Conservation (phyloP, 2,329 filamentous ascomycete genomes). For the Alternaria consortialis region DNA sequence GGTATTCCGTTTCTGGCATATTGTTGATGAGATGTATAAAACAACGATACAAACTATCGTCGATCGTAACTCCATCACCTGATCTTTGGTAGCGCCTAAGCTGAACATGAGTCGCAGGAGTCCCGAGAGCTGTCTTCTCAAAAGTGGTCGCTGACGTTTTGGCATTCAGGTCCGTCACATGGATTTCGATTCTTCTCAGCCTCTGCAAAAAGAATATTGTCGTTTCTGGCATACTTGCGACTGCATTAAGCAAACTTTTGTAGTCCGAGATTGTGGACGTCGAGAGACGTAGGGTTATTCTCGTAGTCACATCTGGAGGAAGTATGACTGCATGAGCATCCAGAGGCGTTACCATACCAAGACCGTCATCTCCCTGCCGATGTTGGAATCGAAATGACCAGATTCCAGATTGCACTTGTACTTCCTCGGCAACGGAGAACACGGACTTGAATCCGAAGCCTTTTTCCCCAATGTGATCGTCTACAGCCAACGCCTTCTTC, state of each 20-base stretch:
- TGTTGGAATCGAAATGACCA: constrained; percentile 53
- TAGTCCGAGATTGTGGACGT: constrained; percentile 7
- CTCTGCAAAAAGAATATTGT: constrained; percentile 24
- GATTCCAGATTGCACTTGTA: constrained; percentile 52
- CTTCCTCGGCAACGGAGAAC: constrained; percentile 46
- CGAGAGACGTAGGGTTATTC: constrained; percentile 25
- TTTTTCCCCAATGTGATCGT: constrained; percentile 49
- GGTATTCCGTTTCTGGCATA: constrained; percentile 27
- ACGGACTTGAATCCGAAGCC: constrained; percentile 52
- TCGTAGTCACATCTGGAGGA: constrained; percentile 21
- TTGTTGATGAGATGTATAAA: not conserved
- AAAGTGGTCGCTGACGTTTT: not conserved
- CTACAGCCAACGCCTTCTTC: constrained; percentile 33
- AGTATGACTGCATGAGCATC: constrained; percentile 24
- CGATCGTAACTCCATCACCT: not conserved
- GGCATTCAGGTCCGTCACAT: not conserved
- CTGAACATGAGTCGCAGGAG: too few species aligned
- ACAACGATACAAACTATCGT: not conserved
- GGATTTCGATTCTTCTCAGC: constrained; percentile 13
- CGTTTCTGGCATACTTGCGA: constrained; percentile 22
- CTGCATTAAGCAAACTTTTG: constrained; percentile 10
- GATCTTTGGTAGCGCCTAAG: not conserved
- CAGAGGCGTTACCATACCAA: constrained; percentile 63
- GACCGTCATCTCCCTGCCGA: constrained; percentile 52
- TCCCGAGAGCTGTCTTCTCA: not conserved